Percentiles rank a stretch among this genome's conserved stretches.
Conservation (phyloP, 495 filamentous ascomycete species). For the Penicillium samsonianum region DNA sequence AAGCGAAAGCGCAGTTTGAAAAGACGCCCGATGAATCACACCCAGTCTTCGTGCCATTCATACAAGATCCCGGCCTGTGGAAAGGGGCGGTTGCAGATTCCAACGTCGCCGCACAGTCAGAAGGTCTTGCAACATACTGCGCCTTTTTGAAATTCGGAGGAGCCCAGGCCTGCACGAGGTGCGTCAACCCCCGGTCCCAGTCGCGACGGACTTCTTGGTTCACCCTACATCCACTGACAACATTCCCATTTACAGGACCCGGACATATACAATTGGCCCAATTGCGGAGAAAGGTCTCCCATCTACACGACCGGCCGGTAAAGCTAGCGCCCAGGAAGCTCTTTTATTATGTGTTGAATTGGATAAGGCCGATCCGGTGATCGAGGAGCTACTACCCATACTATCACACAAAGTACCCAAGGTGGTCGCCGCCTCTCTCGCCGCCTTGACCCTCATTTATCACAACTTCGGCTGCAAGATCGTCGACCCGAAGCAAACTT, state of each 20-base stretch:
- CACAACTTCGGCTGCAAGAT: slow-evolving; percentile 94
- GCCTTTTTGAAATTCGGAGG: slow-evolving; percentile 89
- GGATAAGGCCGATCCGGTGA: slow-evolving; percentile 79
- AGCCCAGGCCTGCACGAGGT: slow-evolving; percentile 72
- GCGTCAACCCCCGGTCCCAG: slow-evolving; percentile 18
- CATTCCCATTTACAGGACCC: slow-evolving; percentile 56
- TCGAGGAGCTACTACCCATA: slow-evolving; percentile 86
- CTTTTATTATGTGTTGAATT: slow-evolving; percentile 87
- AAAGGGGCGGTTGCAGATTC: slow-evolving; percentile 92
- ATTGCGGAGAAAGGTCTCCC: slow-evolving; percentile 92
- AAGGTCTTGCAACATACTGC: slow-evolving; percentile 83
- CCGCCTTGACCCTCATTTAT: slow-evolving; percentile 78
- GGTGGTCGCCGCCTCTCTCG: slow-evolving; percentile 80
- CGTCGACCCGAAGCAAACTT: slow-evolving; percentile 93
- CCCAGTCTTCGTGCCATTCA: slow-evolving; percentile 80
- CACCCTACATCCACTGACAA: slow-evolving; percentile 13
- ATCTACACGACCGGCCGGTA: slow-evolving; percentile 82
- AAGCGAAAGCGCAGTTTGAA: slow-evolving; percentile 83
- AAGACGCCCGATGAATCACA: slow-evolving; percentile 83
- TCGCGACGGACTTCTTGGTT: not conserved
- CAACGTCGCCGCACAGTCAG: slow-evolving; percentile 95
- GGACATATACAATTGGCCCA: slow-evolving; percentile 67
- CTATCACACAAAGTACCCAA: slow-evolving; percentile 94
- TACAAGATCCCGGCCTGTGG: slow-evolving; percentile 83
- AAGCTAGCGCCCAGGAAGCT: slow-evolving; percentile 82